phyloP scores from a whole-genome alignment of 2,329 filamentous ascomycete genomes.

The Grosmannia penicillata region DNA sequence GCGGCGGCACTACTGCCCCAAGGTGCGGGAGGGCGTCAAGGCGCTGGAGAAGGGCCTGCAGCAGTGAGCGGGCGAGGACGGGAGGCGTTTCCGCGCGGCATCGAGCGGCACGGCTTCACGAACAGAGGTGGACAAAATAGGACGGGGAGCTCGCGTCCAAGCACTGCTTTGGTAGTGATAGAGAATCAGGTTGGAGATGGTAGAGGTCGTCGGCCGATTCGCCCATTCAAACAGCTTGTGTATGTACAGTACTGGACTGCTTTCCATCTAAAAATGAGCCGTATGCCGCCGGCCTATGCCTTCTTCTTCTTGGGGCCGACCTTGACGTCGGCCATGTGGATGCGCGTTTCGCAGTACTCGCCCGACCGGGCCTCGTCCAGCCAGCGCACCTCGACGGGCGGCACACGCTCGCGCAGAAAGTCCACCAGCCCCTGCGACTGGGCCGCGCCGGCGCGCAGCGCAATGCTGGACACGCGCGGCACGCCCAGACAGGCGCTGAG shows the following conservation, averaged over 20 bases:
- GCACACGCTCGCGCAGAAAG: constrained; percentile 37
- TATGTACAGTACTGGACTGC: background rate
- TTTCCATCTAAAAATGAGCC: no score
- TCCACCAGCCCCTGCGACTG: constrained; percentile 40
- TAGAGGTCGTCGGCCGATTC: no score
- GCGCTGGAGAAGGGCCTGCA: constrained; percentile 52
- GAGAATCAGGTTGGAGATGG: no score
- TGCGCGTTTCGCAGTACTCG: constrained; percentile 30
- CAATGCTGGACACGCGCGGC: constrained; percentile 50
- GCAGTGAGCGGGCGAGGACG: background rate
- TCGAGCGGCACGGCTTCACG: no score
- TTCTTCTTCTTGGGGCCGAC: constrained; percentile 22
- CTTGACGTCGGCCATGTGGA: constrained; percentile 26
- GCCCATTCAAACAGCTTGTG: background rate
- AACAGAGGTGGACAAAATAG: no score
- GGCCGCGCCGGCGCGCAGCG: constrained; percentile 39
- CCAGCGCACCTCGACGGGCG: constrained; percentile 40
- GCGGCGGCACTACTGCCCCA: constrained; percentile 71
- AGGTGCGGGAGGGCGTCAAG: constrained; percentile 62
- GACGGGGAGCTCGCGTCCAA: no score
- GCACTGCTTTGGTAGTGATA: no score
- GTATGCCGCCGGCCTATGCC: no score
- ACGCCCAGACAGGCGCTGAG: constrained; percentile 43
- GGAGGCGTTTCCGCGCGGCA: no score
- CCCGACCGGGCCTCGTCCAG: constrained; percentile 26